Evolutionary conservation across 1,139 yeast species (phyloP).

Genomic region (Arxiozyma slooffiae): DNA sequence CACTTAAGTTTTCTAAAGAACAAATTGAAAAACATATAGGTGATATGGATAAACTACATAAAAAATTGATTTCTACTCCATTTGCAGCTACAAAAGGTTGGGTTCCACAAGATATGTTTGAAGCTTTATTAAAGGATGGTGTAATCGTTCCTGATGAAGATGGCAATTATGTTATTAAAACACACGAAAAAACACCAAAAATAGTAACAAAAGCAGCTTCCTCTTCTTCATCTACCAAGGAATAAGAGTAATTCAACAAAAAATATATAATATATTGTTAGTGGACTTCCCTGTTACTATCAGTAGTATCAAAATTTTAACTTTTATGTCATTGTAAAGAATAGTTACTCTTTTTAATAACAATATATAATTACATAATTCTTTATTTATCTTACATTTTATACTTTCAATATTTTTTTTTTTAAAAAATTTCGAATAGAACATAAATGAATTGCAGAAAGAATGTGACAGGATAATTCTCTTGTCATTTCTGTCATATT

Average conservation of each 20-base stretch:
- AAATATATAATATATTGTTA: background rate
- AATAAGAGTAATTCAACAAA: too few species aligned
- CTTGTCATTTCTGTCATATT: background rate
- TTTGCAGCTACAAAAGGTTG: conserved; percentile 90
- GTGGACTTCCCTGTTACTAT: too few species aligned
- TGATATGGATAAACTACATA: conserved; percentile 57
- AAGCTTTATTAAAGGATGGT: conserved; percentile 56
- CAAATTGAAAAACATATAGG: conserved; percentile 46
- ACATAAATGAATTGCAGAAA: too few species aligned
- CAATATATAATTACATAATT: background rate
- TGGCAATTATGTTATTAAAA: conserved; percentile 35
- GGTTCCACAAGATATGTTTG: conserved; percentile 91
- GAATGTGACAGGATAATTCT: background rate
- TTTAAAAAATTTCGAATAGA: too few species aligned
- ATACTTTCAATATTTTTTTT: too few species aligned
- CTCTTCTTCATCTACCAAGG: background rate
- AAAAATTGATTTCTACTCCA: conserved; percentile 59
- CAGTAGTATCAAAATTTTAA: too few species aligned
- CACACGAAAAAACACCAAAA: background rate
- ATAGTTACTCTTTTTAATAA: background rate
- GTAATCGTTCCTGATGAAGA: conserved; percentile 41
- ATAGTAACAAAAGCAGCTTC: background rate
- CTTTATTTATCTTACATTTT: background rate
- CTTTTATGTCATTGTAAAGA: background rate
- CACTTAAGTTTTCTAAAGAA: conserved; percentile 48